Conservation (phyloP, 2,329 filamentous ascomycete genomes). For the Botrytis sinoallii region DNA sequence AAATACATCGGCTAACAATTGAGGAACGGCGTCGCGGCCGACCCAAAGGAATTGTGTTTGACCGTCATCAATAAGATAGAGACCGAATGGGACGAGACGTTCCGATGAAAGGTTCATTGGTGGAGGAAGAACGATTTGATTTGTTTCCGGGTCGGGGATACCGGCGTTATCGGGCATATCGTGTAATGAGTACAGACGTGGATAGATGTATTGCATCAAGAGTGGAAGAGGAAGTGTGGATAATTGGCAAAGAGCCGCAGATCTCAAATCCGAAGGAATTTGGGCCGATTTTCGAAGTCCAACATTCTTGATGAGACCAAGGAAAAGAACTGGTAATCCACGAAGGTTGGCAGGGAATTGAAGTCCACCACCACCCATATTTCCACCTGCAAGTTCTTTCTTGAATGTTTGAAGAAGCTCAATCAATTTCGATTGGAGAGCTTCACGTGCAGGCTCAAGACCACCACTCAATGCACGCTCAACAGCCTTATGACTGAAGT, state of each 20-base stretch:
- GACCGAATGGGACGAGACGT: conserved; percentile 79
- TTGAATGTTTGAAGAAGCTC: conserved; percentile 94
- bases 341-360: conserved; percentile 93
- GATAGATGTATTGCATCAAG: conserved; percentile 89
- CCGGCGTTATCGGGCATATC: conserved; percentile 97
- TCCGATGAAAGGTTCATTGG: conserved; percentile 84
- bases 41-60: conserved; percentile 98
- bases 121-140: conserved; percentile 84
- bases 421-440: conserved; percentile 84
- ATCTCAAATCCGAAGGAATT: conserved; percentile 90
- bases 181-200: conserved; percentile 79
- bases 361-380: conserved; percentile 86
- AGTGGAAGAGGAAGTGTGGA: conserved; percentile 89
- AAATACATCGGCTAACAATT: conserved; percentile 86
- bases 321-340: conserved; percentile 82
- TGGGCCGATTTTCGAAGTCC: conserved; percentile 89
- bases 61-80: conserved; percentile 95
- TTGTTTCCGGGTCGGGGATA: conserved; percentile 77
- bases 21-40: conserved; percentile 86
- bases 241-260: conserved; percentile 87
- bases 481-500: conserved; percentile 96
- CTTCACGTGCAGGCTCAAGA: conserved; percentile 85
- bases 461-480: conserved; percentile 83
- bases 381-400: conserved; percentile 93
- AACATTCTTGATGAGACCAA: conserved; percentile 94